These are phyloP conservation scores for Cyberlindnera americana DNA, from an alignment of 805 yeast species.

Conservation along the genomic window DNA sequence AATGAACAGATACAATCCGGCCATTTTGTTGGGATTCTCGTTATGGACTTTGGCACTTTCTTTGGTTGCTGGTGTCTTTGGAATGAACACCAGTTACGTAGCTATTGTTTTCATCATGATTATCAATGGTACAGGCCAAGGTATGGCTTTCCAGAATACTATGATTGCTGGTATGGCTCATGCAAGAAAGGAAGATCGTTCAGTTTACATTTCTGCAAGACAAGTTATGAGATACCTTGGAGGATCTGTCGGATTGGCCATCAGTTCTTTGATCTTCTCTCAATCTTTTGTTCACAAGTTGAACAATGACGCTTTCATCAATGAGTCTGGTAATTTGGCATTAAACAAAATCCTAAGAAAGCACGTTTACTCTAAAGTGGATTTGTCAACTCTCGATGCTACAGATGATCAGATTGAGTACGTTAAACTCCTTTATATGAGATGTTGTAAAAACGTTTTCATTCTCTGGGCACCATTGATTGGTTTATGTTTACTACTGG, in stretches of 20 bases:
- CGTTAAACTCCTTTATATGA: conserved; percentile 19
- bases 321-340: conserved; percentile 8
- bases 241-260: conserved; percentile 58
- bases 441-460: conserved; percentile 16
- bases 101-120: conserved; percentile 35
- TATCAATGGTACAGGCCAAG: conserved; percentile 39
- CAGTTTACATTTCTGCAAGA: conserved; percentile 55
- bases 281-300: conserved; percentile 11
- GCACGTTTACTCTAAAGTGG: conserved; percentile 21
- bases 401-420: conserved; percentile 11
- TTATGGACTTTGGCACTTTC: conserved; percentile 15
- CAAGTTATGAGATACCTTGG: conserved; percentile 57
- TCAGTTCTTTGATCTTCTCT: conserved; percentile 28
- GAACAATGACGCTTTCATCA: conserved; percentile 15
- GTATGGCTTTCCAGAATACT: conserved; percentile 21
- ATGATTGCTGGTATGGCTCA: conserved; percentile 35
- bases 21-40: conserved; percentile 20
- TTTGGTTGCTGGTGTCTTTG: conserved; percentile 11
- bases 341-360: conserved; percentile 12
- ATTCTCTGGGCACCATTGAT: conserved; percentile 22
- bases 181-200: conserved; percentile 52
- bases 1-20: conserved; percentile 16
- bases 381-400: conserved; percentile 7
- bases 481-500: conserved; percentile 13
- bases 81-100: conserved; percentile 21